A percentile compares a stretch with the other conserved stretches of the same genome.
Evolutionary conservation across 192 early-diverging fungal genomes (phyloP).

Genomic region (Podila verticillata): DNA sequence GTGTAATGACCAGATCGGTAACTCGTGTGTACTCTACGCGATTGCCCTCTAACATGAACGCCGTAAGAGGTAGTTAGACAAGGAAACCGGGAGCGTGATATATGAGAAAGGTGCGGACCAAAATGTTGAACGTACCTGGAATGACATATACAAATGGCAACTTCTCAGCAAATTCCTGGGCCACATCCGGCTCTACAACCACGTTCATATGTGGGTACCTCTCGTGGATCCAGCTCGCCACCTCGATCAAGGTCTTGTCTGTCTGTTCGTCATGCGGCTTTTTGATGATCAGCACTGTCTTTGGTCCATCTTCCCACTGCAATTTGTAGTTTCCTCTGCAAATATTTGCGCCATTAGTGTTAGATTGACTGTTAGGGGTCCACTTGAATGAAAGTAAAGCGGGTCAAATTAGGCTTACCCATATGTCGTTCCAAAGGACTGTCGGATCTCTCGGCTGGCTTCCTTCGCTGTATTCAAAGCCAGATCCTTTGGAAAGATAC

Average conservation of each 20-base stretch:
- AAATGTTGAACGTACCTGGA: constrained; percentile 43
- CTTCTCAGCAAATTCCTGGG: constrained; percentile 58
- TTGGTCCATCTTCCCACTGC: constrained; percentile 70
- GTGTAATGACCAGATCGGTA: constrained; percentile 89
- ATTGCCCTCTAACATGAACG: constrained; percentile 24
- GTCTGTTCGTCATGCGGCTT: constrained; percentile 79
- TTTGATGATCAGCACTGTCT: constrained; percentile 81
- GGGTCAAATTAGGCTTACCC: constrained; percentile 36
- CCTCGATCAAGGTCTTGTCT: constrained; percentile 70
- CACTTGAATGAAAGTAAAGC: too few species aligned
- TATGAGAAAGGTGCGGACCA: neutral
- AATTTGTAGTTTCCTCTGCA: constrained; percentile 60
- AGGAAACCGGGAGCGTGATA: neutral
- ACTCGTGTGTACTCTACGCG: constrained; percentile 71
- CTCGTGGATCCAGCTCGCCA: constrained; percentile 75
- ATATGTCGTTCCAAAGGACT: constrained; percentile 60
- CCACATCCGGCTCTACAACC: constrained; percentile 74
- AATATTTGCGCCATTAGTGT: too few species aligned
- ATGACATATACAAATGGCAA: constrained; percentile 67
- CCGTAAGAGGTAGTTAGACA: too few species aligned
- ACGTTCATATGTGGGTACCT: constrained; percentile 74
- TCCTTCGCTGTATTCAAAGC: constrained; percentile 26
- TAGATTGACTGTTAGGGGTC: neutral
- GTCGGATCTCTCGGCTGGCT: constrained; percentile 53
- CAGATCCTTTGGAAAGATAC: constrained; percentile 33